Evolutionary conservation across 306 rosid genomes (phyloP), one percentile per base, ranked within the genome.

Genomic region (Rosa chinensis): DNA sequence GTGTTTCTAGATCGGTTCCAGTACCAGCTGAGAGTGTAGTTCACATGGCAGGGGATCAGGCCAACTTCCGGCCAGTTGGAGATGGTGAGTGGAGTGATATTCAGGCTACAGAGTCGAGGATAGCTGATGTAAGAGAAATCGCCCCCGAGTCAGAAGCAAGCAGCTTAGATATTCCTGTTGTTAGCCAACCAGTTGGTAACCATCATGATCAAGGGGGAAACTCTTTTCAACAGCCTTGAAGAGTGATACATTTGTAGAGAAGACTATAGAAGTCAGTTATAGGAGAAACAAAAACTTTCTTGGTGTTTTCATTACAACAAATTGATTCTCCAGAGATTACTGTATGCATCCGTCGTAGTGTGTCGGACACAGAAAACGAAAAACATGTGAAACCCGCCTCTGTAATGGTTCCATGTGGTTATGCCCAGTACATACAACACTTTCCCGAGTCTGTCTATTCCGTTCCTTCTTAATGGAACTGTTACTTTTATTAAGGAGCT

Each of bases 141-240:
- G 87, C 88, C 13, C 82, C 92, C 0, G 90, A 93, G 85, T 81
- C 92, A 32, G 94, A 89, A 81, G 87, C 90, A 76, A 96, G 83
- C 87, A 96, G 99, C 88, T 88, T 93, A 82, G 99, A 96, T 83
- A 96, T 96, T 75, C 89, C 94, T 59, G 98, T 89, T 78, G 92
- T 96, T 77, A 91, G 91, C 92, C 97, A 82, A 78, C 97, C 97
- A 13, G 83, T 45, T 69, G 70, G 66, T 52, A 86, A 80, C 78
- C 94, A 82, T 78, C 97, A 85, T 61, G 98, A 90, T 81, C 96
- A 90, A 85, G 99, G 89, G 75, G 72, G 72, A 37, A 84, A 80
- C 86, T 71, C 92, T 70, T 85, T 86, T 82, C 88, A 87, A 82
- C 97, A 88, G 81, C 97, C 92, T 10, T 90, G 89, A 89, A 73